Conservation (phyloP, 2,329 filamentous ascomycete genomes). For the Aspergillus aculeatus region DNA sequence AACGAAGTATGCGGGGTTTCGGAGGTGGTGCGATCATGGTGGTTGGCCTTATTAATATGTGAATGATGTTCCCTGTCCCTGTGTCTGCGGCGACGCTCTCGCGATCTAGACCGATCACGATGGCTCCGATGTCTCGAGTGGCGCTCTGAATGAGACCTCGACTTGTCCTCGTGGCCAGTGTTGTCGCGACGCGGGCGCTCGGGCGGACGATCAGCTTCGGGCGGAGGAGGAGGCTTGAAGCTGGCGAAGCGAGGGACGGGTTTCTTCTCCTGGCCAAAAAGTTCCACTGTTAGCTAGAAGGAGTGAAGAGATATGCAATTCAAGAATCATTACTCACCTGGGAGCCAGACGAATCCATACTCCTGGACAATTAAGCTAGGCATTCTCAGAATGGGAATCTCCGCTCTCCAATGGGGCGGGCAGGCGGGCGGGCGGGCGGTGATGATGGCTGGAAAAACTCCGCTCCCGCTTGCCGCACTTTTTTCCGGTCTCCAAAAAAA, state of each 20-base stretch:
- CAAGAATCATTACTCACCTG: constrained; percentile 30
- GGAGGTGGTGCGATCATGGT: constrained; percentile 6
- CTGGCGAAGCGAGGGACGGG: constrained; percentile 70
- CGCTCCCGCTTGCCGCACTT: constrained; percentile 23
- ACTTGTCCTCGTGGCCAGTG: constrained; percentile 22
- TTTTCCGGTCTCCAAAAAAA: constrained; percentile 32
- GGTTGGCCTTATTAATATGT: constrained; percentile 14
- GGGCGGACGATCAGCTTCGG: constrained; percentile 22
- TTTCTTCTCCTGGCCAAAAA: constrained; percentile 34
- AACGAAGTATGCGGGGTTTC: constrained; percentile 4
- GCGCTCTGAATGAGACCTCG: constrained; percentile 21
- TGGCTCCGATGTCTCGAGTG: constrained; percentile 23
- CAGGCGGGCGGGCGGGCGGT: constrained; percentile 12
- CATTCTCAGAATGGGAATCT: constrained; percentile 15
- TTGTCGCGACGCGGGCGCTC: constrained; percentile 21
- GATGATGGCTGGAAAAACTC: constrained; percentile 25
- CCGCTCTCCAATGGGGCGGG: constrained; percentile 11
- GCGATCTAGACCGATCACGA: constrained; percentile 25
- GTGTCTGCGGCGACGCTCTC: constrained; percentile 18
- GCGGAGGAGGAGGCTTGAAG: constrained; percentile 57
- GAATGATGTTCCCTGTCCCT: constrained; percentile 15
- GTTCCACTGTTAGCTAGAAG: background rate
- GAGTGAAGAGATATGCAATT: background rate
- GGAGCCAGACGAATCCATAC: constrained; percentile 37
- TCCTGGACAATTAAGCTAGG: constrained; percentile 20